These are phyloP conservation scores for Ophiognomonia clavigignenti-juglandacearum DNA, from an alignment of 2,329 filamentous ascomycete genomes.

Conservation along the genomic window DNA sequence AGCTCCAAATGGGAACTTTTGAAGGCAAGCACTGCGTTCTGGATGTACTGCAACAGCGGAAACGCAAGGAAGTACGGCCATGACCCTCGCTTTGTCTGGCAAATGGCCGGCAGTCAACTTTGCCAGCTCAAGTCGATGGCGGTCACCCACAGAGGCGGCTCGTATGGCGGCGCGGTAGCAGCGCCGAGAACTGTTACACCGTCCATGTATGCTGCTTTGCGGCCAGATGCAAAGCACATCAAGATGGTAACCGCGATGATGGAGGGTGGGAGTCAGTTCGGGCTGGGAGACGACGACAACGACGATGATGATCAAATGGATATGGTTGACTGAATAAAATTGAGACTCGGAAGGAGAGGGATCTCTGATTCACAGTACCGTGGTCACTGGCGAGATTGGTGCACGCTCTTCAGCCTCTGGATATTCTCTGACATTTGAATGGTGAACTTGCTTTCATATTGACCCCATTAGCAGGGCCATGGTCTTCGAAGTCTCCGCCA, in stretches of 20 bases:
- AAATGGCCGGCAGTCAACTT: conserved; percentile 44
- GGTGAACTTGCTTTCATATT: too few species aligned
- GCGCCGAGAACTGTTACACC: conserved; percentile 29
- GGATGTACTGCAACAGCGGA: conserved; percentile 23
- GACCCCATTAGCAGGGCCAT: too few species aligned
- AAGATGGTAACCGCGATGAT: conserved; percentile 16
- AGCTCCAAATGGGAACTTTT: conserved; percentile 42
- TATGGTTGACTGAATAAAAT: not conserved
- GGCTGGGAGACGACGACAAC: conserved; percentile 10
- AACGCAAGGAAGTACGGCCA: conserved; percentile 10
- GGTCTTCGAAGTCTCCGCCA: too few species aligned
- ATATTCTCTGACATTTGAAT: too few species aligned
- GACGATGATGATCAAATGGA: conserved; percentile 15
- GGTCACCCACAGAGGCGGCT: conserved; percentile 1
- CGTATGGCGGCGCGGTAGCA: conserved; percentile 17
- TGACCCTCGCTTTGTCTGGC: conserved; percentile 36
- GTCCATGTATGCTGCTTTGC: conserved; percentile 29
- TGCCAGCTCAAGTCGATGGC: conserved; percentile 39
- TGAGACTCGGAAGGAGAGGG: too few species aligned
- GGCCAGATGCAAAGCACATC: conserved; percentile 29
- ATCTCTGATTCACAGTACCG: too few species aligned
- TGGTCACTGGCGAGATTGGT: too few species aligned
- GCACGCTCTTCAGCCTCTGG: too few species aligned
- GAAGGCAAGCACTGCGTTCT: conserved; percentile 46
- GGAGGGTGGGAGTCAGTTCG: conserved; percentile 9